Percentiles rank a stretch among this genome's conserved stretches.
These are phyloP conservation scores for Talaromyces sp. DNA, from an alignment of 2,329 filamentous ascomycete genomes.

Conservation along the genomic window DNA sequence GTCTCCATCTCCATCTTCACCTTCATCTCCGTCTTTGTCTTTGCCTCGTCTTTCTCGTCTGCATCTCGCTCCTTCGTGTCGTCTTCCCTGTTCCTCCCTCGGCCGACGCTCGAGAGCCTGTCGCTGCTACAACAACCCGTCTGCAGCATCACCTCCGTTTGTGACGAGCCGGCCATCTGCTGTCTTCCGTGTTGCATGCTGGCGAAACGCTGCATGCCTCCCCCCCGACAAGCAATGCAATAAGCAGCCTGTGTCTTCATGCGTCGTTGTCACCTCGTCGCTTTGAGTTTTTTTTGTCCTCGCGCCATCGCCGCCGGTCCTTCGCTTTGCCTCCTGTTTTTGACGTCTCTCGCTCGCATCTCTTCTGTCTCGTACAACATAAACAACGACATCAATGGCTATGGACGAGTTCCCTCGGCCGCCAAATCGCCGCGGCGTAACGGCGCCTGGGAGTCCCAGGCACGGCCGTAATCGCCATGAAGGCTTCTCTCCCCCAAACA, in stretches of 20 bases:
- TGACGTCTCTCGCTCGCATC: not conserved
- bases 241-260: not conserved
- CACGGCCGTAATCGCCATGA: conserved; percentile 19
- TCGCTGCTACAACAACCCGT: not conserved
- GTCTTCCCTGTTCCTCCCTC: not conserved
- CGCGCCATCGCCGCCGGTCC: not conserved
- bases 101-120: not conserved
- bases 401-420: conserved; percentile 10
- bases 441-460: conserved; percentile 3
- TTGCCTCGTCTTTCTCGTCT: no score
- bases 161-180: not conserved
- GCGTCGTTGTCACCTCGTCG: not conserved
- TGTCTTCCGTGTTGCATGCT: not conserved
- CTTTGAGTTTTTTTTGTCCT: not conserved
- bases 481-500: conserved; percentile 34
- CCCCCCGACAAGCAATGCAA: not conserved
- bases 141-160: not conserved
- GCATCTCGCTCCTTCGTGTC: not conserved
- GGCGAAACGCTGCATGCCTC: not conserved
- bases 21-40: not conserved
- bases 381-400: not conserved
- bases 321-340: not conserved
- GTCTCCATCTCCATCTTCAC: not conserved
- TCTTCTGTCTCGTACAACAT: not conserved
- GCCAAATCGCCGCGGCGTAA: conserved; percentile 6